Evolutionary conservation across 1,284 basidiomycete species (phyloP), one percentile per base, ranked within the genome.

Genomic region (Papiliotrema fonsecae): DNA sequence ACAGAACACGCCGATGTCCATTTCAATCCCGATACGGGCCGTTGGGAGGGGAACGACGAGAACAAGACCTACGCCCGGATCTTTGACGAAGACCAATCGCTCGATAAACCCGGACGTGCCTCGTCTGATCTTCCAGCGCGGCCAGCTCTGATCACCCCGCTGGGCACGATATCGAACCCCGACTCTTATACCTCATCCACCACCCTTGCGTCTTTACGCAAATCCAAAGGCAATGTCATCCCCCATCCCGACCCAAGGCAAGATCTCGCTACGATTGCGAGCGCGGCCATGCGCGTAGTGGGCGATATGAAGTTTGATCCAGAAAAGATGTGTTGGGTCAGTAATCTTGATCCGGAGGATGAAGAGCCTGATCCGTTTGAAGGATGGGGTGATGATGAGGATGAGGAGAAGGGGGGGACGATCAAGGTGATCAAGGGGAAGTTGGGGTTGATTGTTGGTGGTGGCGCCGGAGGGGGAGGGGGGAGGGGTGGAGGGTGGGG

Each of bases 221-320:
- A n/a, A n/a, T n/a, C n/a, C n/a, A n/a, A n/a, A n/a, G 92, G 59
- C 85, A n/a, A 86, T 86, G 22, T 16, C 19, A 24, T 40, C 41
- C 14, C 19, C 82, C 84, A 35, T 83, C 84, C n/a, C 83, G 86
- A 60, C 81, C 45, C 51, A 36, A 19, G 14, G 26, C 32, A 19
- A 9, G 14, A 22, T 27, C 49, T 49, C 1, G 34, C 40, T 9
- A 37, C 13, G 13, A 45, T 41, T 14, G 16, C 42, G 11, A 31
- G 18, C 25, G 38, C 40, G 6, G 27, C 66, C 19, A 57, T 70
- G 10, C 81, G 88, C 47, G 83, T 92, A 62, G 92, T 97, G 13
- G 93, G 93, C 45, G 91, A 92, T 76, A 97, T 97, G 93, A 82
- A 91, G 43, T 97, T 97, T 63, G 93, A 97, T 75, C 91, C 94